These are phyloP conservation scores for Thalassiosira pacifica DNA, from an alignment of 352 stramenopile genomes.

Conservation along the genomic window DNA sequence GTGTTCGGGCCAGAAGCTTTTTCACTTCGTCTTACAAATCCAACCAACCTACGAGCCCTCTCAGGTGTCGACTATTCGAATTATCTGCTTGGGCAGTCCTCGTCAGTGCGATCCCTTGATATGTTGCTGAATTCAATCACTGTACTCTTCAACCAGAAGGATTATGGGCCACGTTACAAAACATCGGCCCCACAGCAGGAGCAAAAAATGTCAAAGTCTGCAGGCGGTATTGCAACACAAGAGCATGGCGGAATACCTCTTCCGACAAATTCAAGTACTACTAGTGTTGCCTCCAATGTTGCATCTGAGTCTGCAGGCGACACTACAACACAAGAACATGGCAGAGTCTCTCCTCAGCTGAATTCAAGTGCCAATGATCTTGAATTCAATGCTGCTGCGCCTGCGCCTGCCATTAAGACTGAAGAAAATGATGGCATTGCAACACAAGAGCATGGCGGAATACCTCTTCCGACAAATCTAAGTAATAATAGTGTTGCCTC, in stretches of 20 bases:
- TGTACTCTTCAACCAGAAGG: conserved; percentile 38
- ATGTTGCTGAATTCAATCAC: conserved; percentile 34
- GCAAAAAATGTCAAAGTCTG: background rate
- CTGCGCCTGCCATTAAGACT: no score
- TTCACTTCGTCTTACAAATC: conserved; percentile 37
- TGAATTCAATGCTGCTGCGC: no score
- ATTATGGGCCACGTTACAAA: conserved; percentile 31
- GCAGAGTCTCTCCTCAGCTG: no score
- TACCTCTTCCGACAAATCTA: conserved; percentile 15
- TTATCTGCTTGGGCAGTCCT: conserved; percentile 25
- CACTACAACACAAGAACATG: no score
- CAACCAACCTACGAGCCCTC: conserved; percentile 16
- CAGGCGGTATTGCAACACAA: background rate
- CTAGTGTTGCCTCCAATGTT: conserved; percentile 5
- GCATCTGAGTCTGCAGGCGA: no score
- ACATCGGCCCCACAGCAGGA: background rate
- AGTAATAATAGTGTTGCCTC: conserved; percentile 3
- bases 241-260: conserved; percentile 25
- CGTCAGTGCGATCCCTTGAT: conserved; percentile 29
- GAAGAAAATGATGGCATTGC: background rate
- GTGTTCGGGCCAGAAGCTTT: conserved; percentile 19
- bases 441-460: conserved; percentile 25
- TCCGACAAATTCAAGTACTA: conserved; percentile 21
- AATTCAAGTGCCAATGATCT: no score
- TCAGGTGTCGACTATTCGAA: conserved; percentile 41